A percentile compares a stretch with the other conserved stretches of the same genome.
These are phyloP conservation scores for Xerocomus minutiporus DNA, from an alignment of 1,284 basidiomycete genomes.

Conservation along the genomic window DNA sequence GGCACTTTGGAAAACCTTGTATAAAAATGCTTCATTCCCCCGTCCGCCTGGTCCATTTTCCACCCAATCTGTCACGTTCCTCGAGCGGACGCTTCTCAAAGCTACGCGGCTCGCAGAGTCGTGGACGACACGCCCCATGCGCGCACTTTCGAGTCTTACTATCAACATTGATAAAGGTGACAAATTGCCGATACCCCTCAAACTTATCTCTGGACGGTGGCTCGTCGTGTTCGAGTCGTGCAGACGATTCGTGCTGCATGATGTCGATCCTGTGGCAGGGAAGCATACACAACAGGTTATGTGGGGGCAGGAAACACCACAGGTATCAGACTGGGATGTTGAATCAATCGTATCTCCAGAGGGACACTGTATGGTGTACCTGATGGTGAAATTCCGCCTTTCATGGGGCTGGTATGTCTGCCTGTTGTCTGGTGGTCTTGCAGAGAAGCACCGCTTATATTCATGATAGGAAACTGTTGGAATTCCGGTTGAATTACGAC, in stretches of 20 bases:
- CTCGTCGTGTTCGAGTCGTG: neutral
- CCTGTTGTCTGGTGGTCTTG: neutral
- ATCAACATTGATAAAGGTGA: neutral
- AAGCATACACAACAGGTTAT: neutral
- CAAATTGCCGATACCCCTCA: too few species aligned
- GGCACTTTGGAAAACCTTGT: conserved; percentile 3
- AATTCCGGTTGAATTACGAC: neutral
- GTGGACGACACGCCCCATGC: conserved; percentile 1
- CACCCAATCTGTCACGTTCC: neutral
- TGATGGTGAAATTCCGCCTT: neutral
- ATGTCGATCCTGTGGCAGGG: neutral
- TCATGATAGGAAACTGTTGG: neutral
- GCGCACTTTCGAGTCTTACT: neutral
- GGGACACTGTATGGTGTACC: neutral
- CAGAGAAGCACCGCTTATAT: neutral
- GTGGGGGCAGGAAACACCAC: neutral
- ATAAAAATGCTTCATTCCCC: neutral
- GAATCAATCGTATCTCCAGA: neutral
- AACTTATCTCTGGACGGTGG: conserved; percentile 6
- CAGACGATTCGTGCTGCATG: neutral
- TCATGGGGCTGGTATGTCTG: neutral
- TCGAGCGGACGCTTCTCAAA: conserved; percentile 1
- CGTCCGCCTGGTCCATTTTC: neutral
- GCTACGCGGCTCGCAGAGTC: conserved; percentile 1
- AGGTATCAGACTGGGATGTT: neutral